Evolutionary conservation across 306 rosid genomes (phyloP).

Genomic region (Castanea crenata): DNA sequence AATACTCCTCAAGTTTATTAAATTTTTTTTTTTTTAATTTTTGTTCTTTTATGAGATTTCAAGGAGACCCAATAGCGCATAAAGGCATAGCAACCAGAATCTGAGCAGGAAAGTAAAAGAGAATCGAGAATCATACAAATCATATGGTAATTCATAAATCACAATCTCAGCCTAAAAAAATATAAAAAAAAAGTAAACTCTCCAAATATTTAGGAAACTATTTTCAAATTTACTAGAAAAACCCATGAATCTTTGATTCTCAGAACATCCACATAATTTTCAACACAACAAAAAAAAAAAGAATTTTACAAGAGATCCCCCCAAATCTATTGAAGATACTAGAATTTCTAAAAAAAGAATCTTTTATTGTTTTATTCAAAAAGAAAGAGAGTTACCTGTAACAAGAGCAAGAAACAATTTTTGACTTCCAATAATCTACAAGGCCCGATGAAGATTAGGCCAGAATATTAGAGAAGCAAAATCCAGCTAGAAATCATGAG

Average conservation of each 20-base stretch:
- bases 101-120: constrained; percentile 7
- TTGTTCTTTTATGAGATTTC: constrained; percentile 14
- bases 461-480: constrained; percentile 2
- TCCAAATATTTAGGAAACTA: not conserved
- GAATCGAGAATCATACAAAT: not conserved
- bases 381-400: not conserved
- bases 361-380: too few species aligned
- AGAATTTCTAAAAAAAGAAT: not conserved
- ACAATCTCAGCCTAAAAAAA: not conserved
- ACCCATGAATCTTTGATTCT: not conserved
- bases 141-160: not conserved
- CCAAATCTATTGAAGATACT: not conserved
- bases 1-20: not conserved
- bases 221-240: not conserved
- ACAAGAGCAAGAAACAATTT: not conserved
- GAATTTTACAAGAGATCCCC: not conserved
- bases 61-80: constrained; percentile 15
- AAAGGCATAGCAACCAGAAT: constrained; percentile 2
- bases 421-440: not conserved
- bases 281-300: not conserved
- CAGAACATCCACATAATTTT: not conserved
- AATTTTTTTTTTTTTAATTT: too few species aligned
- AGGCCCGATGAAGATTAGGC: not conserved
- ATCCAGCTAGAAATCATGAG: constrained; percentile 21
- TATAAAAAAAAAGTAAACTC: not conserved